phyloP scores from a whole-genome alignment of 148 eudicot species.

The Rhododendron simsii region DNA sequence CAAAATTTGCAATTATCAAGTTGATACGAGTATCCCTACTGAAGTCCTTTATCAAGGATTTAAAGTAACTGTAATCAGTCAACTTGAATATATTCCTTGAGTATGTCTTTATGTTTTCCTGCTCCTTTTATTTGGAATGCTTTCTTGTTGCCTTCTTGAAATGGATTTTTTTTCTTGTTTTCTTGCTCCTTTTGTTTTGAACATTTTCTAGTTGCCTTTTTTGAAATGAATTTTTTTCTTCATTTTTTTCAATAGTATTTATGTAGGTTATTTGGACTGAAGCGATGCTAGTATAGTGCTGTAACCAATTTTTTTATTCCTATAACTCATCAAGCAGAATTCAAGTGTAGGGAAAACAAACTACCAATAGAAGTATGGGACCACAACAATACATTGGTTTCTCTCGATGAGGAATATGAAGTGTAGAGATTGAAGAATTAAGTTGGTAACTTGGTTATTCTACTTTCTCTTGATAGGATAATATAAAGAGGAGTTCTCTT shows the following conservation, averaged over 20 bases:
- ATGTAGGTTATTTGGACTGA: neutral
- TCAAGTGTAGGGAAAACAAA: neutral
- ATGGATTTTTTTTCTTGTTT: neutral
- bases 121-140: too few species aligned
- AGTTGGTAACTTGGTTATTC: neutral
- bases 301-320: neutral
- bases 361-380: neutral
- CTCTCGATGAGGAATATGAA: neutral
- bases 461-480: neutral
- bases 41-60: too few species aligned
- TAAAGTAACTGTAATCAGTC: too few species aligned
- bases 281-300: neutral
- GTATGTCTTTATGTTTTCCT: too few species aligned
- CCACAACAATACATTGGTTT: neutral
- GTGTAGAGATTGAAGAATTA: neutral
- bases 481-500: neutral
- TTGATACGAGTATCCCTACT: too few species aligned
- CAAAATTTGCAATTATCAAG: too few species aligned
- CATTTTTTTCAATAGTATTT: neutral
- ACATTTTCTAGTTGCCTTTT: neutral
- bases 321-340: neutral
- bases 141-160: too few species aligned
- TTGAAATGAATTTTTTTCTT: neutral
- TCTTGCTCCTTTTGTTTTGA: neutral
- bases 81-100: too few species aligned